phyloP scores from a whole-genome alignment of 495 filamentous ascomycete species.

The Hypoxylon rickii region DNA sequence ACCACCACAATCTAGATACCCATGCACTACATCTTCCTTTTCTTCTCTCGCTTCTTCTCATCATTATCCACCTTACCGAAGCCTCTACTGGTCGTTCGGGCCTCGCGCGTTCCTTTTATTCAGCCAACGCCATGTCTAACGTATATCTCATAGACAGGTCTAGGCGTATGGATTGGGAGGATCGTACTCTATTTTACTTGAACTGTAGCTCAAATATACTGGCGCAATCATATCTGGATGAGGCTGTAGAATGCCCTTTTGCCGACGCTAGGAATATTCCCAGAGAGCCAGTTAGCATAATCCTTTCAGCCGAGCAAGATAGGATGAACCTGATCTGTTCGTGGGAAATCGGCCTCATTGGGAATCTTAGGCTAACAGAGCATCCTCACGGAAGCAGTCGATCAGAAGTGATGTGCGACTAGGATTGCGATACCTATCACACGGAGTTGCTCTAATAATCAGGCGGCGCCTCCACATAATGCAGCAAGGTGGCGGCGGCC shows the following conservation, averaged over 20 bases:
- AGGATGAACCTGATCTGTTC: constrained; percentile 48
- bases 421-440: constrained; percentile 15
- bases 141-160: neutral
- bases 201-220: neutral
- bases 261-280: constrained; percentile 22
- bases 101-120: neutral
- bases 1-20: constrained; percentile 8
- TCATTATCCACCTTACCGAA: neutral
- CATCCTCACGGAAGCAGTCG: constrained; percentile 20
- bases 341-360: constrained; percentile 33
- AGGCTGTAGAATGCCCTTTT: constrained; percentile 9
- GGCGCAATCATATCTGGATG: neutral
- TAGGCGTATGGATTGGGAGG: neutral
- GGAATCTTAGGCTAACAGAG: constrained; percentile 8
- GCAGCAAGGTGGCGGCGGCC: neutral
- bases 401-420: constrained; percentile 38
- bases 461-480: constrained; percentile 23
- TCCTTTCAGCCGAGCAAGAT: constrained; percentile 39
- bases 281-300: constrained; percentile 16
- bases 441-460: constrained; percentile 6
- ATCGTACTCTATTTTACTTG: neutral
- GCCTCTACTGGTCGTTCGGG: neutral
- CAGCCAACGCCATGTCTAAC: neutral
- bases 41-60: neutral
- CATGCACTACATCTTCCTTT: neutral